Percentiles rank a stretch among this genome's conserved stretches.
Conservation (phyloP, 2,329 filamentous ascomycete genomes). For the Neofusicoccum kwambonambiense region DNA sequence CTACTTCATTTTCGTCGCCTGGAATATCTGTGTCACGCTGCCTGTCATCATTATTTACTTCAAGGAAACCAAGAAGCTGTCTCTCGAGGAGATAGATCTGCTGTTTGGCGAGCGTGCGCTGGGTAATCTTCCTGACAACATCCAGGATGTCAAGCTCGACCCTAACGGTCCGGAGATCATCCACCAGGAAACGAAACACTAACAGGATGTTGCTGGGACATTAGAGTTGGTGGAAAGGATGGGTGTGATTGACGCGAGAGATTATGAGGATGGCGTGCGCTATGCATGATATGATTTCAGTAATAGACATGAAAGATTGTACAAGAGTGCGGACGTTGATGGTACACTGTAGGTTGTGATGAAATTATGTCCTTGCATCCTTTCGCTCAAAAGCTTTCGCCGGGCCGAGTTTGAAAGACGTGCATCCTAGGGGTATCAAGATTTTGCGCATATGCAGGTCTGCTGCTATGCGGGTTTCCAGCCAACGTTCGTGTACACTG, state of each 20-base stretch:
- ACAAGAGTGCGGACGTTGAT: not conserved
- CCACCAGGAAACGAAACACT: not conserved
- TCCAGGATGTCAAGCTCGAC: conserved; percentile 28
- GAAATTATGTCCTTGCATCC: too few relatives aligned
- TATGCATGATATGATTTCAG: not conserved
- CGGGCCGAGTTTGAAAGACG: too few relatives aligned
- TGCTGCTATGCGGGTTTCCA: not conserved
- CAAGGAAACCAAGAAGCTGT: conserved; percentile 54
- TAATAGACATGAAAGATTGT: not conserved
- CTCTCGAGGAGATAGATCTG: conserved; percentile 58
- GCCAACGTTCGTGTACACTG: not conserved
- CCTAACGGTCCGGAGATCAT: not conserved
- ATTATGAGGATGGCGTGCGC: not conserved
- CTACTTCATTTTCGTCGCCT: conserved; percentile 59
- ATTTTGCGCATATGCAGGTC: not conserved
- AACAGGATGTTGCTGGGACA: not conserved
- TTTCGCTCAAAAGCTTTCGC: not conserved
- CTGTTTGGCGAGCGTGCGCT: conserved; percentile 55
- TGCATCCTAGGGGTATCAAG: not conserved
- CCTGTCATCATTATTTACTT: conserved; percentile 54
- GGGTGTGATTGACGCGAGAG: not conserved
- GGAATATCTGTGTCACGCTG: conserved; percentile 45
- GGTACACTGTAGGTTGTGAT: too few relatives aligned
- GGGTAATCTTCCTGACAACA: conserved; percentile 47
- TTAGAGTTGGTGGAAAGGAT: not conserved